Evolutionary conservation across 2,329 filamentous ascomycete species (phyloP).

Genomic region (Leptographium wingfieldii): DNA sequence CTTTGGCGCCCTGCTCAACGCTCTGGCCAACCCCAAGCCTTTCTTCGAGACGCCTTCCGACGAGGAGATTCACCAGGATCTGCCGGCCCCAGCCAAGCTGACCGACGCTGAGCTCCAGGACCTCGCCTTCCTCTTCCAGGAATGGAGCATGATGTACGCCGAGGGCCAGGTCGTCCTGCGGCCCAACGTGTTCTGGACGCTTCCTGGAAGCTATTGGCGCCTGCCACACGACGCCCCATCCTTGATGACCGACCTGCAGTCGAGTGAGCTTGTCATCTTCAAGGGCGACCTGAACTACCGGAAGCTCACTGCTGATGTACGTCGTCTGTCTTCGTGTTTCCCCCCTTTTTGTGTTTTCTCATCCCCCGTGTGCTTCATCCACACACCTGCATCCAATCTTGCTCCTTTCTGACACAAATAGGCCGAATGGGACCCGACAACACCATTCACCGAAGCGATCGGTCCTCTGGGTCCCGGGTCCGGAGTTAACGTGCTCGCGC

Average conservation of each 20-base stretch:
- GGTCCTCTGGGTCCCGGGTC: slow-evolving; percentile 74
- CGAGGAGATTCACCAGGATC: slow-evolving; percentile 50
- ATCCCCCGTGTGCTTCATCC: not conserved
- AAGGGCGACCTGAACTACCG: slow-evolving; percentile 97
- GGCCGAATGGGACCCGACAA: slow-evolving; percentile 75
- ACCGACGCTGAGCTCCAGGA: slow-evolving; percentile 54
- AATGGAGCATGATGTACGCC: slow-evolving; percentile 68
- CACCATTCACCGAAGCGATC: slow-evolving; percentile 71
- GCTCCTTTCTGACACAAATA: slow-evolving; percentile 20
- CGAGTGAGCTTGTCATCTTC: slow-evolving; percentile 81
- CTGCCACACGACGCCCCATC: slow-evolving; percentile 56
- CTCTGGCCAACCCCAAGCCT: slow-evolving; percentile 59
- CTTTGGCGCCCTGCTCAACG: slow-evolving; percentile 69
- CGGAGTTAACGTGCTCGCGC: slow-evolving; percentile 70
- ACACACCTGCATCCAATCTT: not conserved
- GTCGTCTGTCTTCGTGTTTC: slow-evolving; percentile 15
- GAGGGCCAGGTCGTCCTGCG: slow-evolving; percentile 76
- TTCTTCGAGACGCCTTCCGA: slow-evolving; percentile 64
- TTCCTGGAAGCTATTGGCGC: slow-evolving; percentile 77
- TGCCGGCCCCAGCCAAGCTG: slow-evolving; percentile 46
- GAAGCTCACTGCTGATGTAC: slow-evolving; percentile 79
- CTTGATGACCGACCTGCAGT: slow-evolving; percentile 65
- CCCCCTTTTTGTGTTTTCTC: not conserved
- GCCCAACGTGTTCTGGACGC: slow-evolving; percentile 86
- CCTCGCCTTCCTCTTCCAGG: slow-evolving; percentile 64